Conservation (phyloP, 331 rosid species). For the Prunus yedoensis region DNA sequence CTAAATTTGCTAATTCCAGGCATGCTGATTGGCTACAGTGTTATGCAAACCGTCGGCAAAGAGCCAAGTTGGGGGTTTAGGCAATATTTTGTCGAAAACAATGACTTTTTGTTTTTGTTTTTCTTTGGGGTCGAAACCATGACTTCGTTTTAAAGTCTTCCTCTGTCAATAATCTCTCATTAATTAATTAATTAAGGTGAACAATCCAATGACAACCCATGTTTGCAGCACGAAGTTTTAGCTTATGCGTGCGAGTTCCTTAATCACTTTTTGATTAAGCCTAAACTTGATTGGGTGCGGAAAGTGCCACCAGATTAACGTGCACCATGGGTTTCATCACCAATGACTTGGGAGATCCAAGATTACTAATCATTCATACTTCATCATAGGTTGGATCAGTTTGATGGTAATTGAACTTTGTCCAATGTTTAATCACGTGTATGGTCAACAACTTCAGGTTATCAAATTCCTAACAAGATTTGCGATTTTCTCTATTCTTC, state of each 20-base stretch:
- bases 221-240: not conserved
- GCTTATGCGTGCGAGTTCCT: not conserved
- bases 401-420: conserved; percentile 5
- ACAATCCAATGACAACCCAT: not conserved
- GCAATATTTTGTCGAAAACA: conserved; percentile 3
- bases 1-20: not conserved
- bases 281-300: not conserved
- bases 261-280: not conserved
- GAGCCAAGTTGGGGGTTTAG: not conserved
- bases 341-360: conserved; percentile 12
- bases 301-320: conserved; percentile 16
- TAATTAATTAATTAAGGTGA: not conserved
- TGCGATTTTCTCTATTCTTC: no score
- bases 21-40: not conserved
- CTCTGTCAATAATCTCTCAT: not conserved
- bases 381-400: not conserved
- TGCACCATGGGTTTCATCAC: conserved; percentile 13
- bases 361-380: not conserved
- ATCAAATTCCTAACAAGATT: not conserved
- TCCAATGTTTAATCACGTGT: no score
- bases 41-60: conserved; percentile 4
- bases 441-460: no score
- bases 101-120: not conserved
- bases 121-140: not conserved
- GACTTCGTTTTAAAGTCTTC: not conserved